phyloP scores from a whole-genome alignment of 2,329 filamentous ascomycete species.

The Aspergillus tamarii region DNA sequence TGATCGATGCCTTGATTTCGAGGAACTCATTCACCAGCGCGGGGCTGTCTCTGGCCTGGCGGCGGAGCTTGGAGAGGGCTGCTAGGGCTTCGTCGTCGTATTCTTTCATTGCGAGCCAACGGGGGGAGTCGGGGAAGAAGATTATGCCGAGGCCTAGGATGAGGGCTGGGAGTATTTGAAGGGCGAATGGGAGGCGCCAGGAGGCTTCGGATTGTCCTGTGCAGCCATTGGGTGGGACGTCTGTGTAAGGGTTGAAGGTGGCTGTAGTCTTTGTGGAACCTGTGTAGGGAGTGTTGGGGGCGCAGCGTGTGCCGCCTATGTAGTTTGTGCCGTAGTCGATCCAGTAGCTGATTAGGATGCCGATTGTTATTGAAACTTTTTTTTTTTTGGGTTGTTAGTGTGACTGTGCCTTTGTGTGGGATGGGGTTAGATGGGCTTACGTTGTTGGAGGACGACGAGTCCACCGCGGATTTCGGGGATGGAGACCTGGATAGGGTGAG shows the following conservation, averaged over 20 bases:
- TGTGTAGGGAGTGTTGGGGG: constrained; percentile 51
- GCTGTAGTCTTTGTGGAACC: constrained; percentile 44
- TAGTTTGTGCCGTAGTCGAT: constrained; percentile 51
- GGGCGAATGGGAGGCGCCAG: constrained; percentile 51
- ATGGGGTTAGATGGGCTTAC: constrained; percentile 21
- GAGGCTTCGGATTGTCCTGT: constrained; percentile 53
- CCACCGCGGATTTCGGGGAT: constrained; percentile 43
- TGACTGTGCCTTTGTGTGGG: background rate
- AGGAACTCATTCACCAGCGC: constrained; percentile 55
- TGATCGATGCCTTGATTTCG: constrained; percentile 52
- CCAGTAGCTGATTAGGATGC: constrained; percentile 44
- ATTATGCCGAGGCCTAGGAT: constrained; percentile 44
- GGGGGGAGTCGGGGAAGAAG: constrained; percentile 60
- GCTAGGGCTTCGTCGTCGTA: constrained; percentile 54
- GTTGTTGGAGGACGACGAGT: constrained; percentile 44
- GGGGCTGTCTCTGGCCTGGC: constrained; percentile 48
- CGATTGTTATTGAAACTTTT: constrained; percentile 48
- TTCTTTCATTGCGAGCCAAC: constrained; percentile 56
- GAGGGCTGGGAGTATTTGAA: constrained; percentile 50
- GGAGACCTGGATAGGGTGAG: constrained; percentile 43
- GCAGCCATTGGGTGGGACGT: constrained; percentile 51
- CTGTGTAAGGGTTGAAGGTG: constrained; percentile 47
- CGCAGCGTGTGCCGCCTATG: constrained; percentile 51
- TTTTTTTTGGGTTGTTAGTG: constrained; percentile 33
- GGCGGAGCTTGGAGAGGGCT: constrained; percentile 53